These are phyloP conservation scores for Gynandropsis gynandra DNA, from an alignment of 345 rosid genomes.

Conservation along the genomic window DNA sequence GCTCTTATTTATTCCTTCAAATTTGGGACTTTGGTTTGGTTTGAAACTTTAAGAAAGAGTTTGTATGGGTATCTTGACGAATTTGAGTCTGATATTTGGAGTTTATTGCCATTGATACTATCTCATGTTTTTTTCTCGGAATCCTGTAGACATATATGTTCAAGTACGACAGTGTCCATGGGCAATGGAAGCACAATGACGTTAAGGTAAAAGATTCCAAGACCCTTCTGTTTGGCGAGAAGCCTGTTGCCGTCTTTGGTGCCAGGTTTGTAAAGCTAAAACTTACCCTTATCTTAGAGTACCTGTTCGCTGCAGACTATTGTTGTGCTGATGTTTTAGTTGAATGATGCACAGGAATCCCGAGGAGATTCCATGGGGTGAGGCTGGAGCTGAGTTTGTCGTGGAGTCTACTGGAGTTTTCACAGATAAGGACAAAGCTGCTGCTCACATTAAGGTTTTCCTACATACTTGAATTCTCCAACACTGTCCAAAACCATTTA, in stretches of 20 bases:
- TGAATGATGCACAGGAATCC: conserved; percentile 36
- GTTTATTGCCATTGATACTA: no score
- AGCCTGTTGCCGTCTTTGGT: conserved; percentile 50
- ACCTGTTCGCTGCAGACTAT: no score
- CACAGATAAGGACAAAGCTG: conserved; percentile 65
- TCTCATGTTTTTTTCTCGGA: no score
- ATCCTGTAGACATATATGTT: conserved; percentile 45
- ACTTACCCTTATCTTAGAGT: not conserved
- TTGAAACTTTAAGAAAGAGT: no score
- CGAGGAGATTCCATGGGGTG: conserved; percentile 65
- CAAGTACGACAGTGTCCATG: conserved; percentile 62
- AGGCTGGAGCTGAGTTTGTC: conserved; percentile 49
- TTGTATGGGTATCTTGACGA: no score
- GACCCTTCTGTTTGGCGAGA: conserved; percentile 57
- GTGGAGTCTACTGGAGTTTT: conserved; percentile 72
- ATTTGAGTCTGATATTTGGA: no score
- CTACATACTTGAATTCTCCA: not conserved
- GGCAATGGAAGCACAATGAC: conserved; percentile 58
- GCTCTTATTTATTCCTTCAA: not conserved
- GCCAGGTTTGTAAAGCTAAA: conserved; percentile 26
- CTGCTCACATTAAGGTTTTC: conserved; percentile 60
- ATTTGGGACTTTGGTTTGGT: no score
- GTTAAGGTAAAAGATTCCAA: conserved; percentile 49
- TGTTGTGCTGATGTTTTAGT: not conserved
- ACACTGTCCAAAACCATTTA: not conserved